Evolutionary conservation across 2,329 filamentous ascomycete genomes (phyloP), one percentile per base, ranked within the genome.

Genomic region (Ophiostoma piceae): DNA sequence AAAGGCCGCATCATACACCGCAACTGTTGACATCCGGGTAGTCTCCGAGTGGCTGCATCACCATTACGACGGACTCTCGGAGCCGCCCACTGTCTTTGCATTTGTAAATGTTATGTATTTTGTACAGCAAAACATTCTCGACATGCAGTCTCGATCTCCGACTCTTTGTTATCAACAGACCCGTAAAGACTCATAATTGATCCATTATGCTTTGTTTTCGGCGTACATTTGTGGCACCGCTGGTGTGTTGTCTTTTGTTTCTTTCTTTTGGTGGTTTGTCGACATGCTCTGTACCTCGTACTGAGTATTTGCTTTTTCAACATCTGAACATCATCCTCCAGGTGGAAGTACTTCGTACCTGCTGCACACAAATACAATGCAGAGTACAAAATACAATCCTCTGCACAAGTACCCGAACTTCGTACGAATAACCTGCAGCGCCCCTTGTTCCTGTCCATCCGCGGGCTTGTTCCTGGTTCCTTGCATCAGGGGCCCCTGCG

Each of bases 401-500:
- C 39, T 41, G 39, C 5, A 22, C 47, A 51, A 51, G 16, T 51
- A 51, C n/a, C 14, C 8, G 8, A 35, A 29, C 26, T 51, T 3
- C 16, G 3, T 57, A 26, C 22, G 9, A 57, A 57, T 26, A 57
- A 57, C 51, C 51, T 57, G 51, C 8, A 57, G n/a, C 11, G n/a
- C 51, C 51, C 51, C 43, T 51, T 57, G 51, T 14, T 51, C 51
- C 51, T 57, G 51, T 12, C 51, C 22, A 14, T 57, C 51, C 51
- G 51, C 11, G 8, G 2, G n/a, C n/a, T 29, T 57, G 51, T 57
- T 26, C 51, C 51, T 57, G n/a, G 51, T 57, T 57, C 51, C 51
- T 57, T 57, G 51, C 51, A 57, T 57, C 51, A 57, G 22, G 22
- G 51, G 51, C 51, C 51, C 51, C 22, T 57, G 51, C 51, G 51